phyloP scores from a whole-genome alignment of 2,329 filamentous ascomycete species.

The Calonectria montana region DNA sequence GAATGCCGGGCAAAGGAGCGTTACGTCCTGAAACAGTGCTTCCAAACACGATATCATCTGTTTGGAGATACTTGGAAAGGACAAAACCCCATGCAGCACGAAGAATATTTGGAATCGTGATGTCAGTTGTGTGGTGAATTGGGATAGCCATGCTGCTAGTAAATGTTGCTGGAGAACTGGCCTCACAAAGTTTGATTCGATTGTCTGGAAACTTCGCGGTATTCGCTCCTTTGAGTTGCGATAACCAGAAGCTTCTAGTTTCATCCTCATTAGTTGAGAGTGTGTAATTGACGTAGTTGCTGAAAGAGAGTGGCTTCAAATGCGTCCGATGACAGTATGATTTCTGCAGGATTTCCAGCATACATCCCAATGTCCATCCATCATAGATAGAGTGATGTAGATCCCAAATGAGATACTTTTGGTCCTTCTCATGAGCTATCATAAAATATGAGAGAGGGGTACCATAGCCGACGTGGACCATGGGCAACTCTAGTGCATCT shows the following conservation, averaged over 20 bases:
- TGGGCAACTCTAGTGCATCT: background rate
- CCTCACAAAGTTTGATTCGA: background rate
- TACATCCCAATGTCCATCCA: background rate
- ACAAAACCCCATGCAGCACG: conserved; percentile 9
- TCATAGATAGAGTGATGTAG: conserved; percentile 7
- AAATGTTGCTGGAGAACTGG: background rate
- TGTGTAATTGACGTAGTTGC: background rate
- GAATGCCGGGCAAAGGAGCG: background rate
- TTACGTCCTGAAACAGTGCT: conserved; percentile 7
- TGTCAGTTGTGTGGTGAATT: background rate
- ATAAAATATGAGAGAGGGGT: background rate
- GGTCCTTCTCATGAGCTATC: background rate
- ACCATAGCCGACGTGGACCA: background rate
- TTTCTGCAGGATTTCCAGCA: background rate
- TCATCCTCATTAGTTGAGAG: background rate
- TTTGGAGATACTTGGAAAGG: conserved; percentile 19
- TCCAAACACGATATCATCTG: conserved; percentile 20
- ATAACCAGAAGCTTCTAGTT: background rate
- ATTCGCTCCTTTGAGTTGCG: conserved; percentile 2
- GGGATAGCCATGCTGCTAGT: background rate
- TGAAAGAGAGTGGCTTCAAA: background rate
- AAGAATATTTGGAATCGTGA: conserved; percentile 1
- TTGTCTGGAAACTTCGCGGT: background rate
- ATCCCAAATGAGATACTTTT: conserved; percentile 1
- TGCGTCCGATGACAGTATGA: background rate